phyloP scores from a whole-genome alignment of 140 eudicot species.

The Bidens hawaiensis region DNA sequence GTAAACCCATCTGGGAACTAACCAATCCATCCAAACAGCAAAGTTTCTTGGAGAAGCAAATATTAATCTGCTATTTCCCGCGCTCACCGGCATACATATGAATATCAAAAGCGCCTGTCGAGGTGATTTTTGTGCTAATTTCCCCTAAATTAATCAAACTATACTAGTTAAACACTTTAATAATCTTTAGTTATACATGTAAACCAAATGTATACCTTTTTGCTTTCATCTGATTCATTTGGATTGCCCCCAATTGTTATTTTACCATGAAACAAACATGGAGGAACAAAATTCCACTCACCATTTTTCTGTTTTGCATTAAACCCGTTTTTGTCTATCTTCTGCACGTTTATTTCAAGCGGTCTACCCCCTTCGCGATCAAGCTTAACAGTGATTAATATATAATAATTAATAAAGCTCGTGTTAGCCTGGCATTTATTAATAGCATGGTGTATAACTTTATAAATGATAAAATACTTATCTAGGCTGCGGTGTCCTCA shows the following conservation, averaged over 20 bases:
- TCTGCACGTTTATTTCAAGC: slow-evolving; percentile 47
- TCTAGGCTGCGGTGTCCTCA: slow-evolving; percentile 57
- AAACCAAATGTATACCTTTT: slow-evolving; percentile 32
- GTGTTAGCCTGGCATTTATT: slow-evolving; percentile 29
- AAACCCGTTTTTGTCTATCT: slow-evolving; percentile 55
- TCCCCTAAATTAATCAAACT: slow-evolving; percentile 35
- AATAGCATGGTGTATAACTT: background rate
- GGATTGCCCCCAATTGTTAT: slow-evolving; percentile 27
- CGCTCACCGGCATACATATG: slow-evolving; percentile 77
- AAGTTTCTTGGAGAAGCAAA: slow-evolving; percentile 64
- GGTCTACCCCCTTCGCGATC: slow-evolving; percentile 93
- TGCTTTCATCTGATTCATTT: slow-evolving; percentile 27
- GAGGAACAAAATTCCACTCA: slow-evolving; percentile 56
- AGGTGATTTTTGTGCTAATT: slow-evolving; percentile 21
- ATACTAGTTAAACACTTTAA: background rate
- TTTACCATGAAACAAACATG: slow-evolving; percentile 59
- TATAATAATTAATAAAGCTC: no score
- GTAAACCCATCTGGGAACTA: slow-evolving; percentile 74
- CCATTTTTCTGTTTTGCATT: slow-evolving; percentile 37
- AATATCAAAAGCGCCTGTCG: slow-evolving; percentile 40
- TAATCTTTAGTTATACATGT: background rate
- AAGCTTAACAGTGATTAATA: slow-evolving; percentile 56
- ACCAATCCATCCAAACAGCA: slow-evolving; percentile 56
- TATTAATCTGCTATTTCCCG: slow-evolving; percentile 81
- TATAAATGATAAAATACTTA: slow-evolving; percentile 46